Percentiles rank a stretch among this genome's conserved stretches.
Conservation (phyloP, 1,284 basidiomycete genomes). For the Rhodotorula sp. region DNA sequence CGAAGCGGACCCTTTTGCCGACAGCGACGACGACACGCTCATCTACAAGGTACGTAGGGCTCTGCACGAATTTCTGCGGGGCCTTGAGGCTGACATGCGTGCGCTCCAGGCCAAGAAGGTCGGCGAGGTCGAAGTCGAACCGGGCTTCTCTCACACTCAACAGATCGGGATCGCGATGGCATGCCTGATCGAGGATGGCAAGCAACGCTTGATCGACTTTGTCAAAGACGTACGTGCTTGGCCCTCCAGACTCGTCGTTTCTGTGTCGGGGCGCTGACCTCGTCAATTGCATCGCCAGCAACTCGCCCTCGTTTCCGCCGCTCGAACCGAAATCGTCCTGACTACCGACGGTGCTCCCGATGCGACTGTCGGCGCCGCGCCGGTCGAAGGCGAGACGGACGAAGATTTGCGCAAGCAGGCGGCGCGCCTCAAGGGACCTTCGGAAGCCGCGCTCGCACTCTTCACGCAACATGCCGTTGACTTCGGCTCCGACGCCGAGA, state of each 20-base stretch:
- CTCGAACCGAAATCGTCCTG: constrained; percentile 67
- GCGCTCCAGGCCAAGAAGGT: constrained; percentile 40
- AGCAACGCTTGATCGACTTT: constrained; percentile 70
- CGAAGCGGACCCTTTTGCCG: constrained; percentile 49
- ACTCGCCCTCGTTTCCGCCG: constrained; percentile 63
- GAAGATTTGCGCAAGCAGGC: constrained; percentile 47
- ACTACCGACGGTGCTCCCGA: constrained; percentile 58
- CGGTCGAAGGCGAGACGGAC: constrained; percentile 56
- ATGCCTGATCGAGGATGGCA: constrained; percentile 65
- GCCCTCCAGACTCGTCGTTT: not conserved
- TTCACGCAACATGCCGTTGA: constrained; percentile 52
- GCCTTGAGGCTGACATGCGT: not conserved
- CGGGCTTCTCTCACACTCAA: constrained; percentile 83
- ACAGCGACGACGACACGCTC: constrained; percentile 52
- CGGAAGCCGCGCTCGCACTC: constrained; percentile 66
- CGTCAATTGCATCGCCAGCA: constrained; percentile 55
- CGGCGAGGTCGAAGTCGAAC: constrained; percentile 75
- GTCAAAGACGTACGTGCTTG: constrained; percentile 64
- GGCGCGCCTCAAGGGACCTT: constrained; percentile 55
- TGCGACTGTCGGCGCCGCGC: constrained; percentile 49
- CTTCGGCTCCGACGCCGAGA: constrained; percentile 60
- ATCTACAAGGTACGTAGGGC: constrained; percentile 22
- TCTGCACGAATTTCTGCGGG: not conserved
- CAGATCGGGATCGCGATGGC: constrained; percentile 81
- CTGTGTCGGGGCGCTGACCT: not conserved